Base-by-base conservation (phyloP, 768 basidiomycete genomes). In the Russula earlei region DNA sequence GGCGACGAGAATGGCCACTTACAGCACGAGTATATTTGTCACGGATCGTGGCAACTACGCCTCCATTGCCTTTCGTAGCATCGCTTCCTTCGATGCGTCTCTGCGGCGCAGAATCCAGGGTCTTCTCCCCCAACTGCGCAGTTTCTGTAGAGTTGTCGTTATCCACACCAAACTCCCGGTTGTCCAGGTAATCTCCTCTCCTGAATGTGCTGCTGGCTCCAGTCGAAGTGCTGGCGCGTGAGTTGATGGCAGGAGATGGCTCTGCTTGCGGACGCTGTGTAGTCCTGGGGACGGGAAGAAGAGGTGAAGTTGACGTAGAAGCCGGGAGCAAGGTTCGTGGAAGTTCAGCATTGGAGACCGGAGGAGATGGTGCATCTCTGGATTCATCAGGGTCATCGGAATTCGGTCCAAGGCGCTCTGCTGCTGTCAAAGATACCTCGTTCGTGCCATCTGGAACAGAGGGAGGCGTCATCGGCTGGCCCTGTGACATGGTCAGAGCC, bases 41-140 rank as follows among this genome's bases (percentile, higher is more conserved):
- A 42, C 83, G 76, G 75, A 91, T 81, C 2, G 80, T 79, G 41
- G 86, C 83, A 43, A 90, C 86, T 24, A 84, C 69, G 62, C 78
- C 81, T 12, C 77, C 78, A 46, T 64, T 76, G 58, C 79, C 83
- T 38, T 68, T 74, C 6, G 74, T 75, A 2, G 81, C 79, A 43
- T 83, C 80, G 20, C 67, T 73, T 57, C 78, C 74, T 49, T 83
- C 79, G 4, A 80, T 62, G 24, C 49, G 40, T 19, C 31, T 33
- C n/a, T n/a, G n/a, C n/a, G 53, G 50, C 33, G 48, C 14, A 9
- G 38, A 20, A 51, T 58, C 40, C 44, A 60, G 15, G 42, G 56
- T 58, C 49, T 51, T 61, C 46, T 44, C 54, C 44, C 48, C 65
- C 63, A 54, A 65, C 70, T 67, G 59, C 46, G 38, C 53, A 60